phyloP scores from a whole-genome alignment of 768 basidiomycete species.

The Collybiopsis luxurians region DNA sequence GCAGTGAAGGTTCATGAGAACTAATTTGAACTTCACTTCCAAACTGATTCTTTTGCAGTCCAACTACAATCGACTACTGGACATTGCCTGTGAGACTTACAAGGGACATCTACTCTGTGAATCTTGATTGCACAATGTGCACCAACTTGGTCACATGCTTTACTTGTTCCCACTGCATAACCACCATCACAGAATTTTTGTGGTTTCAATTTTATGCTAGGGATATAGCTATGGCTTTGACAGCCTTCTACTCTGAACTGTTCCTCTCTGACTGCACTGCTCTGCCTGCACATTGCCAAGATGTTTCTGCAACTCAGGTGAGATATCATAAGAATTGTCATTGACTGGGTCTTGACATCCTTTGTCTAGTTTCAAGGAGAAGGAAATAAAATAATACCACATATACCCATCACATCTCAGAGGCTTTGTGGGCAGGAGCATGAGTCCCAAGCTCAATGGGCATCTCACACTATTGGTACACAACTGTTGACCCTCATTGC shows the following conservation, averaged over 20 bases:
- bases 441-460: constrained; percentile 83
- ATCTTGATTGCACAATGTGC: too few relatives aligned
- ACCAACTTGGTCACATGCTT: too few relatives aligned
- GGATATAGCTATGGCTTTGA: neutral
- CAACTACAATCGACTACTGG: constrained; percentile 78
- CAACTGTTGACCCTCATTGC: neutral
- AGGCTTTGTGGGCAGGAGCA: constrained; percentile 82
- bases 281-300: constrained; percentile 67
- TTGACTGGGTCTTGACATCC: neutral
- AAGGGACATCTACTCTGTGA: too few relatives aligned
- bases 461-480: constrained; percentile 51
- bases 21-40: neutral
- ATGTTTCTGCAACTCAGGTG: constrained; percentile 72
- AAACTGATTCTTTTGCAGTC: constrained; percentile 38
- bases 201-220: neutral
- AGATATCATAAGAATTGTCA: neutral
- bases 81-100: constrained; percentile 93
- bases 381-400: too few relatives aligned
- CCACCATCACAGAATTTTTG: neutral
- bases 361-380: constrained; percentile 58
- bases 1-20: constrained; percentile 63
- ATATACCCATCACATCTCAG: constrained; percentile 71
- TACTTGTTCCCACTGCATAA: too few relatives aligned
- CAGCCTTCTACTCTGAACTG: constrained; percentile 38
- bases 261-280: constrained; percentile 75